phyloP scores from a whole-genome alignment of 345 rosid genomes.

The Combretum micranthum region DNA sequence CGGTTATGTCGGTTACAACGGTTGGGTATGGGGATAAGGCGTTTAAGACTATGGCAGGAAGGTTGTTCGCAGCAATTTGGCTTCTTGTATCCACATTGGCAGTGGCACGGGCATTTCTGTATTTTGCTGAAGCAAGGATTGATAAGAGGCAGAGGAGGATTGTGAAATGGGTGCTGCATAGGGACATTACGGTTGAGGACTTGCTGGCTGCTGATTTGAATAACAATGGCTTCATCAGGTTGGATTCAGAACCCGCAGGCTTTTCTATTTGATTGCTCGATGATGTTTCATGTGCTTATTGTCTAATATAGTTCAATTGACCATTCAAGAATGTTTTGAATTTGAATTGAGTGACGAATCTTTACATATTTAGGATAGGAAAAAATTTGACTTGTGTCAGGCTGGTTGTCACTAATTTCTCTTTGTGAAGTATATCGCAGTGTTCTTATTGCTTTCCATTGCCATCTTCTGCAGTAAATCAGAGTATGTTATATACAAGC shows the following conservation, averaged over 20 bases:
- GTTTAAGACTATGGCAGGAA: slow-evolving; percentile 47
- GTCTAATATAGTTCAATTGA: too few relatives aligned
- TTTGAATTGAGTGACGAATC: too few relatives aligned
- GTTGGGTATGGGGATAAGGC: slow-evolving; percentile 76
- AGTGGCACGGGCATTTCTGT: slow-evolving; percentile 71
- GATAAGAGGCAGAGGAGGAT: slow-evolving; percentile 57
- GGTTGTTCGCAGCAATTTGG: slow-evolving; percentile 69
- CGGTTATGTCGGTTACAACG: slow-evolving; percentile 79
- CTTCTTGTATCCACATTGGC: slow-evolving; percentile 61
- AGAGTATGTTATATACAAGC: slow-evolving; percentile 65
- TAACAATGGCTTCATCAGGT: slow-evolving; percentile 73
- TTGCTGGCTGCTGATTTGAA: slow-evolving; percentile 57
- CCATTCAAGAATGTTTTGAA: too few relatives aligned
- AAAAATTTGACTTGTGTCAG: too few relatives aligned
- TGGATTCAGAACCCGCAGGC: not conserved
- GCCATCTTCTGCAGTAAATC: slow-evolving; percentile 39
- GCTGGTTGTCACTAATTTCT: too few relatives aligned
- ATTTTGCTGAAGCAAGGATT: slow-evolving; percentile 61
- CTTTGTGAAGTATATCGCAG: too few relatives aligned
- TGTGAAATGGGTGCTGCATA: slow-evolving; percentile 51
- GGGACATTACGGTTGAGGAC: slow-evolving; percentile 62
- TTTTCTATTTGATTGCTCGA: not conserved
- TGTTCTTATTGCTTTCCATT: too few relatives aligned
- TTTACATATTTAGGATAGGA: too few relatives aligned
- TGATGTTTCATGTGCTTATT: too few relatives aligned